Evolutionary conservation across 2,329 filamentous ascomycete species (phyloP).

Genomic region (Colletotrichum endophyticum): DNA sequence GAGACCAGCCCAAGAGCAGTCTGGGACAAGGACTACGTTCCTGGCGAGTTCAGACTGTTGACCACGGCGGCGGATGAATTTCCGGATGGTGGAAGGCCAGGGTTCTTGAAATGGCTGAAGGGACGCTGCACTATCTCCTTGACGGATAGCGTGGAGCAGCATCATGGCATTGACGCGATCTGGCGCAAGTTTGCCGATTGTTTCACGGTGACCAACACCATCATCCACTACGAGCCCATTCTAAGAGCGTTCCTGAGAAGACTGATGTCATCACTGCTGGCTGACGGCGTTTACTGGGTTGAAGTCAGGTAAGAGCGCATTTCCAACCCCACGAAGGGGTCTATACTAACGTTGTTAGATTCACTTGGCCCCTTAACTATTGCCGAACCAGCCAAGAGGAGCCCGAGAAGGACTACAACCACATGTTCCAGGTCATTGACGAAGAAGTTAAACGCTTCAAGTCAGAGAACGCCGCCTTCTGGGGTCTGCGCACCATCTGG

Average conservation of each 20-base stretch:
- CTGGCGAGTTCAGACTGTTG: constrained; percentile 58
- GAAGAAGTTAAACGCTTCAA: constrained; percentile 79
- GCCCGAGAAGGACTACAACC: constrained; percentile 65
- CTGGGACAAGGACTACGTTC: constrained; percentile 67
- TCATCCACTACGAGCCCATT: constrained; percentile 84
- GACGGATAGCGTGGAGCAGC: constrained; percentile 74
- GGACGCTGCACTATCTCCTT: constrained; percentile 70
- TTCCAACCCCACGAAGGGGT: background rate
- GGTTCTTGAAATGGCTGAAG: constrained; percentile 75
- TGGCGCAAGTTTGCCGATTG: constrained; percentile 76
- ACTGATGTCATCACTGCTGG: constrained; percentile 68
- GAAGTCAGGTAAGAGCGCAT: constrained; percentile 59
- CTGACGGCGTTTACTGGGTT: constrained; percentile 78
- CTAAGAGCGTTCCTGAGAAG: constrained; percentile 73
- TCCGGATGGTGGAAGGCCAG: constrained; percentile 67
- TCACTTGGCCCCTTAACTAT: constrained; percentile 71
- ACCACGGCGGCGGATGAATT: constrained; percentile 69
- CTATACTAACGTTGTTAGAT: constrained; percentile 36
- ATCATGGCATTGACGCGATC: constrained; percentile 78
- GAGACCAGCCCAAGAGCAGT: constrained; percentile 42
- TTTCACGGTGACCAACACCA: constrained; percentile 70
- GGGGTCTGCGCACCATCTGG: constrained; percentile 81
- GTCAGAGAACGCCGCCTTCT: constrained; percentile 65
- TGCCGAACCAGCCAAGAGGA: constrained; percentile 61
- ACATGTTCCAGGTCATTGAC: constrained; percentile 70